Base-by-base conservation (phyloP, 2,329 filamentous ascomycete species). In the Beauveria bassiana region DNA sequence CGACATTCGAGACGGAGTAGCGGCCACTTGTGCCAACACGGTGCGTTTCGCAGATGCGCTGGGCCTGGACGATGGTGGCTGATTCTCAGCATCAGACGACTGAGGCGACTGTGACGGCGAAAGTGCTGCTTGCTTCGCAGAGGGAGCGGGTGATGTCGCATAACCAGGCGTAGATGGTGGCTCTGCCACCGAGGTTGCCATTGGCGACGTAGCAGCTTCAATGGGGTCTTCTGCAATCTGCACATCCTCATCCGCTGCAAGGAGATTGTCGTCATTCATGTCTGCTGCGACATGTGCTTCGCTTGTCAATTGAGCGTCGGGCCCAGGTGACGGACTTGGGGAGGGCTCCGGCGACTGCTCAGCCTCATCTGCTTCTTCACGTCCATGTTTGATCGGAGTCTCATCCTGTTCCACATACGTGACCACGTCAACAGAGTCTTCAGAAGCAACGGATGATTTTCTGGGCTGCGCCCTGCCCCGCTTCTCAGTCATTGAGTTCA, bases 1-100 rank as follows among this genome's bases (percentile, higher is more conserved):
- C 1, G 87, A 89, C 1, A 67, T 65, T 12, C 74, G 76, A 12
- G 74, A 77, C 0, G 82, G 79, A 1, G 82, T 84, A 6, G 77
- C 72, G 1, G 78, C 75, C 6, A 78, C 67, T 0, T 78, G 74
- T 2, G 75, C 76, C 7, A 86, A 74, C 0, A 77, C 76, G 26
- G 81, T 72, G 6, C 80, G 77, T 69, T 80, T 81, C 54, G 74
- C 67, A 64, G 74, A 70, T 63, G 75, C 58, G 66, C 75, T 79
- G 58, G 82, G 83, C 59, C 79, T 83, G 5, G 86, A 86, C 1
- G 88, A 89, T 0, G 90, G 90, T 1, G 89, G 89, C 53, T 84
- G 86, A 66, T 93, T 93, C 72, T 95, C 90, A 0, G 88, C 88
- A 70, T 95, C 88, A 0, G 90, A 93, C 1, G 89, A 88, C 67